Percentiles rank a stretch among this genome's conserved stretches.
These are phyloP conservation scores for Ricinus communis DNA, from an alignment of 345 rosid species.

Conservation along the genomic window DNA sequence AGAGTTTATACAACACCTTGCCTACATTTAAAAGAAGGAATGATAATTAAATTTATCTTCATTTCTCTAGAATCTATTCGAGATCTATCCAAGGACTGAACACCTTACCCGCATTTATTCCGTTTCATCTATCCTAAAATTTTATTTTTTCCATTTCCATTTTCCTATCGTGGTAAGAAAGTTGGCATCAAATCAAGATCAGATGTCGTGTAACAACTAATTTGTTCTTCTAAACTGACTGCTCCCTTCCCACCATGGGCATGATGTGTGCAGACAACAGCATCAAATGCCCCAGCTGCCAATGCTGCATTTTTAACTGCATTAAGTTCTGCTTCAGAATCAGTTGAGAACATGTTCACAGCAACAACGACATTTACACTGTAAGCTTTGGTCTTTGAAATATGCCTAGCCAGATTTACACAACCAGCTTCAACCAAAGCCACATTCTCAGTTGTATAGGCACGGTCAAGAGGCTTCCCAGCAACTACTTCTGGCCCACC, in stretches of 20 bases:
- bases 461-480: constrained; percentile 92
- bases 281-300: constrained; percentile 91
- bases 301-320: constrained; percentile 81
- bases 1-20: too few relatives aligned
- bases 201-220: too few relatives aligned
- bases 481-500: constrained; percentile 97
- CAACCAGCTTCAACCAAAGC: constrained; percentile 93
- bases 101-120: too few relatives aligned
- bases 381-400: constrained; percentile 76
- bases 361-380: constrained; percentile 96
- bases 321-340: constrained; percentile 80
- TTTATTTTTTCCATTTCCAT: neutral
- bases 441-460: constrained; percentile 86
- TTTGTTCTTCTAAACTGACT: too few relatives aligned
- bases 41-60: too few relatives aligned
- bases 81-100: too few relatives aligned
- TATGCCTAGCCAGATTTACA: constrained; percentile 89
- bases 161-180: too few relatives aligned
- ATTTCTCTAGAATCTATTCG: too few relatives aligned
- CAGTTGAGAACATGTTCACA: constrained; percentile 88
- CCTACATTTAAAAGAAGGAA: too few relatives aligned
- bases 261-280: constrained; percentile 90
- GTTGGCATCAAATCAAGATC: too few relatives aligned
- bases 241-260: constrained; percentile 99
- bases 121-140: neutral